Percentiles rank a stretch among this genome's conserved stretches.
These are phyloP conservation scores for Hypoxylon intermedium DNA, from an alignment of 495 filamentous ascomycete genomes.

Conservation along the genomic window DNA sequence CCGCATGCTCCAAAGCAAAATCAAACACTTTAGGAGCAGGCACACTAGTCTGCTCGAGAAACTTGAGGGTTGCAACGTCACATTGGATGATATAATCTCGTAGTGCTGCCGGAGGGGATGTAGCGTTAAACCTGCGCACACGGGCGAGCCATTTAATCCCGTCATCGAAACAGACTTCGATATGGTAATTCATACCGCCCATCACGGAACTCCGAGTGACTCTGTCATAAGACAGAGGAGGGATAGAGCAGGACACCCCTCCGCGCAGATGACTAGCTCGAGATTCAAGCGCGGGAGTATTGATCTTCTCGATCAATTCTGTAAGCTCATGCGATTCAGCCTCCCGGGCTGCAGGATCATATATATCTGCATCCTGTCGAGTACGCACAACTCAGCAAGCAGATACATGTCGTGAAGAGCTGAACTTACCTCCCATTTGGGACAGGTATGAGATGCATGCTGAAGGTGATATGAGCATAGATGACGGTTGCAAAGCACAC, in stretches of 20 bases:
- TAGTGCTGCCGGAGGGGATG: constrained; percentile 40
- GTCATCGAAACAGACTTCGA: constrained; percentile 42
- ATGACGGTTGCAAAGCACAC: constrained; percentile 46
- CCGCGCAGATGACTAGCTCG: constrained; percentile 35
- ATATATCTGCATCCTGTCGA: constrained; percentile 41
- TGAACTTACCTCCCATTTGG: constrained; percentile 47
- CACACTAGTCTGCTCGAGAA: constrained; percentile 41
- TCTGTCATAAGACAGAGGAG: constrained; percentile 40
- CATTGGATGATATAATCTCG: constrained; percentile 43
- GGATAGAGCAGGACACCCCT: constrained; percentile 40
- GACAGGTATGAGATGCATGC: constrained; percentile 42
- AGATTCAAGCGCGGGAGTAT: constrained; percentile 40
- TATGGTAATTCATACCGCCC: constrained; percentile 49
- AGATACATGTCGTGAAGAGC: background rate
- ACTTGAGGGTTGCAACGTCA: constrained; percentile 46
- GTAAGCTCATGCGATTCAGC: constrained; percentile 42
- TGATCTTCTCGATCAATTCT: constrained; percentile 42
- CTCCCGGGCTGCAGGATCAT: constrained; percentile 33
- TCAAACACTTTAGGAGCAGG: constrained; percentile 46
- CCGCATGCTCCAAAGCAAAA: constrained; percentile 34
- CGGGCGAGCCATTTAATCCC: constrained; percentile 43
- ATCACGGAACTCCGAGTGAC: constrained; percentile 43
- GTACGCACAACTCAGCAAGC: background rate
- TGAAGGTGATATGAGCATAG: constrained; percentile 44
- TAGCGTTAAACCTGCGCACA: constrained; percentile 29